phyloP scores from a whole-genome alignment of 495 filamentous ascomycete species.

The Penicillium bialowiezense region DNA sequence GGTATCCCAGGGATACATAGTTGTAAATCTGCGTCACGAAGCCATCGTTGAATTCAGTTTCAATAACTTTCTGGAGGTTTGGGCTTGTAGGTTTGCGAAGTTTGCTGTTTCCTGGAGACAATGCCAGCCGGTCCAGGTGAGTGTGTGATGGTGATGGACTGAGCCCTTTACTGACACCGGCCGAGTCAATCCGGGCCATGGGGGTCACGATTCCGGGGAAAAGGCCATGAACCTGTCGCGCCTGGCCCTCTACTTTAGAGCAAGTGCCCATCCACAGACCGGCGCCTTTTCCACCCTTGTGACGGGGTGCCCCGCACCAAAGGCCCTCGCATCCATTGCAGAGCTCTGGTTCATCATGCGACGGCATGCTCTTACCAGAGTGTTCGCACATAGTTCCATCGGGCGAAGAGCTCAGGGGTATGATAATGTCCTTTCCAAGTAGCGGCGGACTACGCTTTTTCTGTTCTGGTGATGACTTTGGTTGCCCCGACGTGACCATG shows the following conservation, averaged over 20 bases:
- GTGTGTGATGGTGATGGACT: constrained; percentile 4
- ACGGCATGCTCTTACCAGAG: constrained; percentile 21
- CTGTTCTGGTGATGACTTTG: constrained; percentile 26
- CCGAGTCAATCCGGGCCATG: constrained; percentile 14
- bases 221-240: constrained; percentile 5
- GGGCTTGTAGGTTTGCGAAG: constrained; percentile 17
- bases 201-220: constrained; percentile 28
- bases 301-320: constrained; percentile 34
- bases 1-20: constrained; percentile 89
- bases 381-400: constrained; percentile 76
- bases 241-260: constrained; percentile 17
- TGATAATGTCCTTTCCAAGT: constrained; percentile 72
- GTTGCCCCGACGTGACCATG: constrained; percentile 21
- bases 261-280: constrained; percentile 70
- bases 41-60: constrained; percentile 70
- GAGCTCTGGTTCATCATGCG: background rate
- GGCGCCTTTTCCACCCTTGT: constrained; percentile 31
- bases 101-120: background rate
- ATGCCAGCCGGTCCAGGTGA: background rate
- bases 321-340: constrained; percentile 33
- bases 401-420: constrained; percentile 75
- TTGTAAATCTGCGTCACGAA: constrained; percentile 96
- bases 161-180: constrained; percentile 2
- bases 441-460: constrained; percentile 72
- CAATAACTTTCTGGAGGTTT: constrained; percentile 51